Evolutionary conservation across 208 protist genomes (phyloP), one percentile per base, ranked within the genome.

Genomic region (Tetramitus jugosus): DNA sequence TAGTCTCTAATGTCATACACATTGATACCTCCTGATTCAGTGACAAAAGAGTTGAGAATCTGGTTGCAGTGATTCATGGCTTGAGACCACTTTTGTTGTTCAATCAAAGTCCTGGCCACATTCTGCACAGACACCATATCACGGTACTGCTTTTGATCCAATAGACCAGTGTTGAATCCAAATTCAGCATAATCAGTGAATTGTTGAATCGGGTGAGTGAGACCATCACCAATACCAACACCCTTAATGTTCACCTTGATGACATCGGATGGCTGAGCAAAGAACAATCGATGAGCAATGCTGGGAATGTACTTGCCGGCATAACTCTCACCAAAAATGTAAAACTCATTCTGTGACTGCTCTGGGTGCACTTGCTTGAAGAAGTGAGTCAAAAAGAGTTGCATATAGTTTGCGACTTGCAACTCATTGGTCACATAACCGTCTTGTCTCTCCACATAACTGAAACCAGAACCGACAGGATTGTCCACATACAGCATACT

Each of bases 401-500:
- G 93, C 87, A 96, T 90, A 80, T 96, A 90, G 29, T 90, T 80
- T 26, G 91, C 88, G 0, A 92, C 87, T 76, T 87, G 82, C 31
- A 60, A 76, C 71, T 93, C 85, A 83, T 91, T 89, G 75, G 80
- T 79, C 72, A 86, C 88, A 62, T 84, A 91, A n/a, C 43, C 77
- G 39, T 64, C 69, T 65, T 84, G 65, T 29, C 43, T 1, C 20
- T 60, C 69, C 26, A 77, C 83, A 78, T 92, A 93, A 37, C 84
- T 90, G 84, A 92, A 96, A 46, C 93, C 93, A 37, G 90, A 84
- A 26, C 92, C 92, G 29, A 84, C 84, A 1, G 92, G 89, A 84
- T 95, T 91, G 78, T 96, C 93, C 52, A 96, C 86, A 65, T 87
- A 95, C 68, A 96, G 76, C 14, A 96, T 53, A 83, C 89, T 92